phyloP scores from a whole-genome alignment of 305 asterid genomes.

The Fraxinus sp. region DNA sequence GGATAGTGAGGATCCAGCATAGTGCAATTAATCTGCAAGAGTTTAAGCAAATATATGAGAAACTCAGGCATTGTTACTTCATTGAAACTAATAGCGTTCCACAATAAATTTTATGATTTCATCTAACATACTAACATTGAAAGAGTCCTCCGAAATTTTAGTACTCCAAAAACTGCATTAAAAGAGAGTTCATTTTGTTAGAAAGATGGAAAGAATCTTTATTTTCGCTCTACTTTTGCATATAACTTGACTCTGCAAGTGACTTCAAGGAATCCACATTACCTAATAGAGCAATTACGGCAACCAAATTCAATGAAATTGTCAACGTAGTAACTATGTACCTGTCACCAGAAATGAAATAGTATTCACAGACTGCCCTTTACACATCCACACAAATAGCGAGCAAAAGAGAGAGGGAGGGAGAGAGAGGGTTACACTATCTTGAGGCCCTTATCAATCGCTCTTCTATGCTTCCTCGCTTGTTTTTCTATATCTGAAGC shows the following conservation, averaged over 20 bases:
- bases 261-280: not conserved
- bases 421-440: constrained; percentile 39
- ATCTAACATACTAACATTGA: constrained; percentile 46
- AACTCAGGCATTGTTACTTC: not conserved
- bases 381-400: not conserved
- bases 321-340: constrained; percentile 44
- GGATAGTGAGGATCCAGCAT: constrained; percentile 63
- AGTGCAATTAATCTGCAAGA: constrained; percentile 53
- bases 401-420: not conserved
- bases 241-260: not conserved
- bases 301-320: constrained; percentile 51
- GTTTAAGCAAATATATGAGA: constrained; percentile 20
- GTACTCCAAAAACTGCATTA: constrained; percentile 53
- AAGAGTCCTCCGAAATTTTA: constrained; percentile 42
- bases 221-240: not conserved
- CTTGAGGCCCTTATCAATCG: constrained; percentile 48
- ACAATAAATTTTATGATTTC: not conserved
- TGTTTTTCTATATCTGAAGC: constrained; percentile 60
- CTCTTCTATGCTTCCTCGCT: constrained; percentile 55
- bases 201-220: not conserved
- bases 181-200: constrained; percentile 23
- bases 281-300: constrained; percentile 61
- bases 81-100: not conserved
- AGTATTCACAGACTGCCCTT: not conserved
- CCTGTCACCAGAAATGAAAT: constrained; percentile 37